Conservation (phyloP, 106 monocot genomes). For the Gastrodia elata region DNA sequence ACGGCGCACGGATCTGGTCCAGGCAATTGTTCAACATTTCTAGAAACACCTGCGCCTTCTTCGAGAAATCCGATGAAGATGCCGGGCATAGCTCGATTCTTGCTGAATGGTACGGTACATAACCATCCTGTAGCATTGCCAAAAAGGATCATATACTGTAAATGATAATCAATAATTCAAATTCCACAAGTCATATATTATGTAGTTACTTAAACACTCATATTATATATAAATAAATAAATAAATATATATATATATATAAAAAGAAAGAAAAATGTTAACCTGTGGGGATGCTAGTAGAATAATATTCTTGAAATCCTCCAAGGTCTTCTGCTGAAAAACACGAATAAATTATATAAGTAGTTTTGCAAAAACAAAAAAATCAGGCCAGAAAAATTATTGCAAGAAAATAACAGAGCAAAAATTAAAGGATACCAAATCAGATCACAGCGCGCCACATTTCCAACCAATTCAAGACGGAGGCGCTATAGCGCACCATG, state of each 20-base stretch:
- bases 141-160: background rate
- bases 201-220: background rate
- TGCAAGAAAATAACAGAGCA: no score
- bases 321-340: constrained; percentile 84
- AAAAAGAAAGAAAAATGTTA: constrained; percentile 10
- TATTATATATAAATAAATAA: no score
- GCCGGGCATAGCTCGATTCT: constrained; percentile 85
- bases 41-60: constrained; percentile 79
- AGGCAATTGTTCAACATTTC: constrained; percentile 95
- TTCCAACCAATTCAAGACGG: no score
- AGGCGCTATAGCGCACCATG: no score
- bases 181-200: background rate
- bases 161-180: no score
- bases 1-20: constrained; percentile 80
- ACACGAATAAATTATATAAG: constrained; percentile 17
- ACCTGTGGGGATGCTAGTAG: constrained; percentile 94
- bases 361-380: background rate
- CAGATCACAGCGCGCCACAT: no score
- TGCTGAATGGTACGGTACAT: constrained; percentile 96
- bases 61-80: constrained; percentile 69
- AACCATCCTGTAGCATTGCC: constrained; percentile 55
- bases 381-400: no score
- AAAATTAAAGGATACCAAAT: no score
- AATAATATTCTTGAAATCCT: constrained; percentile 88
- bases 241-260: no score